Evolutionary conservation across 2,329 filamentous ascomycete genomes (phyloP).

Genomic region (Sphaerulina vaccinii): DNA sequence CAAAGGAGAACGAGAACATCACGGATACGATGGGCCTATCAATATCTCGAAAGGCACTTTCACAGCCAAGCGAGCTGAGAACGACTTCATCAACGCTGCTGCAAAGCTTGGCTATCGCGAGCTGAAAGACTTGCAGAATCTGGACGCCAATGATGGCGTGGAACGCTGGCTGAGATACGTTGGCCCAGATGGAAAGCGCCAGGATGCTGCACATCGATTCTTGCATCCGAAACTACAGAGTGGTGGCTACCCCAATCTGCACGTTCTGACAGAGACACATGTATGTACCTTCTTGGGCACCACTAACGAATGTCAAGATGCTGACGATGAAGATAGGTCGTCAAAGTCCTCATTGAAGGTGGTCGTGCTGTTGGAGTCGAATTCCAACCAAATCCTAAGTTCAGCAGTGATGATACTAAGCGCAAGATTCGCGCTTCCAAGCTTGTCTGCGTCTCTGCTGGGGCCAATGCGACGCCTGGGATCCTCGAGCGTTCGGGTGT

Average conservation of each 20-base stretch:
- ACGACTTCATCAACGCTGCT: slow-evolving; percentile 53
- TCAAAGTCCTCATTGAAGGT: slow-evolving; percentile 37
- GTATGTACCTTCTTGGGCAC: neutral
- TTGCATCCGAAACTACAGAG: slow-evolving; percentile 53
- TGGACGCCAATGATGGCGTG: slow-evolving; percentile 46
- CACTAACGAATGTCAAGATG: neutral
- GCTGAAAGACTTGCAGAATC: slow-evolving; percentile 54
- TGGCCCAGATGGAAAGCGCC: slow-evolving; percentile 53
- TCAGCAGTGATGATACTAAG: slow-evolving; percentile 8
- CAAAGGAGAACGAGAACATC: slow-evolving; percentile 44
- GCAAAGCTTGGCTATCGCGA: slow-evolving; percentile 52
- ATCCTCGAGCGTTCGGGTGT: slow-evolving; percentile 62
- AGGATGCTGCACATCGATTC: slow-evolving; percentile 58
- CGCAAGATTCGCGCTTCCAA: slow-evolving; percentile 51
- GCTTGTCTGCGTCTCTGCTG: slow-evolving; percentile 60
- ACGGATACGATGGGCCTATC: slow-evolving; percentile 57
- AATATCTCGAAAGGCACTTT: slow-evolving; percentile 55
- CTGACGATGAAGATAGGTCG: slow-evolving; percentile 42
- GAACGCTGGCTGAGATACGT: slow-evolving; percentile 53
- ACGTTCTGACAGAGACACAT: slow-evolving; percentile 56
- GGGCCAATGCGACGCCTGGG: slow-evolving; percentile 57
- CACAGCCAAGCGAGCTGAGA: slow-evolving; percentile 40
- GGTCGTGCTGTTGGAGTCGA: slow-evolving; percentile 60
- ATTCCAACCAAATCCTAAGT: slow-evolving; percentile 46
- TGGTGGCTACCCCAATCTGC: slow-evolving; percentile 56